phyloP scores from a whole-genome alignment of 768 basidiomycete genomes.

The Arthromyces matolae region DNA sequence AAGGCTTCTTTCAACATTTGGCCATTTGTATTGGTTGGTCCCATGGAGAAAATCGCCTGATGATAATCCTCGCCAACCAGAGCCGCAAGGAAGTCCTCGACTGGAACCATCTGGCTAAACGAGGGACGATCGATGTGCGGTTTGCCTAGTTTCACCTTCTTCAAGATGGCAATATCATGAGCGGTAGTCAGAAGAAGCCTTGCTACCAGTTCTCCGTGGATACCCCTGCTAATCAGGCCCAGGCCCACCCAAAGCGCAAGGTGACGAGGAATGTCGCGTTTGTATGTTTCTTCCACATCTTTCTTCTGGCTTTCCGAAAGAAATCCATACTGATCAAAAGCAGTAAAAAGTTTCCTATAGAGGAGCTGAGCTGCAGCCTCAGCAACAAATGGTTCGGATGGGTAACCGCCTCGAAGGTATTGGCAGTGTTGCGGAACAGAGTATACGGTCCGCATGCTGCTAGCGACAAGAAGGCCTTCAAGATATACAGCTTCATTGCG shows the following conservation, averaged over 20 bases:
- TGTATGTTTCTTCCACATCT: background rate
- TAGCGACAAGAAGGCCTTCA: background rate
- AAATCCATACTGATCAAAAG: too few species aligned
- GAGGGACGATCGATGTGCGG: background rate
- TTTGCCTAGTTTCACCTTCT: background rate
- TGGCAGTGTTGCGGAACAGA: background rate
- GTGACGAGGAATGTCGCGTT: background rate
- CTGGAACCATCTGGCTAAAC: background rate
- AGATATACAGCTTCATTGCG: slow-evolving; percentile 1
- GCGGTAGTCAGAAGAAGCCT: slow-evolving; percentile 1
- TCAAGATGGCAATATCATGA: background rate
- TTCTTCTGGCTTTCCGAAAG: too few species aligned
- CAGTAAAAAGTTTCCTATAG: background rate
- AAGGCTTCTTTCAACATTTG: background rate
- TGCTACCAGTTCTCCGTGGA: slow-evolving; percentile 3
- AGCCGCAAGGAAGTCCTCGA: background rate
- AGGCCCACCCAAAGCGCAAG: background rate
- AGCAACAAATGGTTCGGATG: slow-evolving; percentile 1
- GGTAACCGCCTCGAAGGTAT: slow-evolving; percentile 2
- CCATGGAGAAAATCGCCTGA: background rate
- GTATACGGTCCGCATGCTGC: slow-evolving; percentile 1
- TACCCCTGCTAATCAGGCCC: slow-evolving; percentile 1
- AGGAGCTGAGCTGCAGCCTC: background rate
- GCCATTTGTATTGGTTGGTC: background rate
- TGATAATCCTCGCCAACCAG: background rate